Conservation (phyloP, 1,284 basidiomycete genomes). For the Rhizoctonia solani region DNA sequence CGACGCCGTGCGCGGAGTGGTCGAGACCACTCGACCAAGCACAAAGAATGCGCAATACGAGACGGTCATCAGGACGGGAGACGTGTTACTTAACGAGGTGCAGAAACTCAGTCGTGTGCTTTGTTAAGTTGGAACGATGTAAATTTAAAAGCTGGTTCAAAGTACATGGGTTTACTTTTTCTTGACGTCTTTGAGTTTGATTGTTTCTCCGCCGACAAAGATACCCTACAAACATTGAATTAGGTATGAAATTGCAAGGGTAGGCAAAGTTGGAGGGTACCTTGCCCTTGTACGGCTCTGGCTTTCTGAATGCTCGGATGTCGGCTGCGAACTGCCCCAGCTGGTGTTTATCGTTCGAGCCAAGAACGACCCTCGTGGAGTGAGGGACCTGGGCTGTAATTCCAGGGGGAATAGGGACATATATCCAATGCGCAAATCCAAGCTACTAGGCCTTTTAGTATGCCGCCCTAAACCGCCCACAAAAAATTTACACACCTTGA, state of each 20-base stretch:
- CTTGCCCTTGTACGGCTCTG: constrained; percentile 98
- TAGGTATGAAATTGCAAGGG: constrained; percentile 11
- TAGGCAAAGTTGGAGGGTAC: constrained; percentile 49
- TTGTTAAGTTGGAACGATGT: constrained; percentile 60
- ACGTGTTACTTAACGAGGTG: constrained; percentile 81
- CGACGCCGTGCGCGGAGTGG: constrained; percentile 91
- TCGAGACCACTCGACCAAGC: constrained; percentile 90
- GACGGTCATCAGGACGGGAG: constrained; percentile 84
- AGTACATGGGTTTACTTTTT: constrained; percentile 71
- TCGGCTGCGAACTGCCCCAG: constrained; percentile 88
- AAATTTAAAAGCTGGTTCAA: too few species aligned
- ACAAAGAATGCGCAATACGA: constrained; percentile 91
- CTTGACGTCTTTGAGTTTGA: constrained; percentile 89
- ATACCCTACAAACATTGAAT: constrained; percentile 64
- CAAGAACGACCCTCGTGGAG: constrained; percentile 69
- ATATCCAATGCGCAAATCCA: constrained; percentile 88
- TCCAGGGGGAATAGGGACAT: constrained; percentile 77
- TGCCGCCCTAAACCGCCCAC: background rate
- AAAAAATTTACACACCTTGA: constrained; percentile 62
- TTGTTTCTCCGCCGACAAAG: constrained; percentile 87
- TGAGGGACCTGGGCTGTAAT: constrained; percentile 76
- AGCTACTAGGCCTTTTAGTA: constrained; percentile 1
- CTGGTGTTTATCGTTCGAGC: constrained; percentile 73
- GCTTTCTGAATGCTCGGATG: constrained; percentile 82
- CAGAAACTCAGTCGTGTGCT: constrained; percentile 76